Conservation (phyloP, 306 rosid species). For the Morella rubra region DNA sequence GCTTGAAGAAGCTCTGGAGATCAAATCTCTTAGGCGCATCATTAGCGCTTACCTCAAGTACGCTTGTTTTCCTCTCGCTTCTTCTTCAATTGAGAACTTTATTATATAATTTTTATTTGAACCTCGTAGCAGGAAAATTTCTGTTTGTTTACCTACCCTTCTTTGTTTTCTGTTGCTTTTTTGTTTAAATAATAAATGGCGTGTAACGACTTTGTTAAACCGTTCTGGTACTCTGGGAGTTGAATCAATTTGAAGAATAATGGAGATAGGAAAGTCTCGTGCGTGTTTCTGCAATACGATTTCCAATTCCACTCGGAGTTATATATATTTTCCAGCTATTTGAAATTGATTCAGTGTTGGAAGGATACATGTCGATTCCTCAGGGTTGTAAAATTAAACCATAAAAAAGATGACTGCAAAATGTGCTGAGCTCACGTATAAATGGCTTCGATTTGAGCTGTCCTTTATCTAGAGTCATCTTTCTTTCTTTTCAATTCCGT, state of each 20-base stretch:
- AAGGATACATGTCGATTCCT: not conserved
- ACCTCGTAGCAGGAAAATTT: not conserved
- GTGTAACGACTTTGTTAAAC: not conserved
- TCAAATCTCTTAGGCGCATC: constrained; percentile 87
- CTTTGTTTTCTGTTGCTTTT: not conserved
- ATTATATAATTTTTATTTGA: not conserved
- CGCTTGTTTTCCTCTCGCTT: not conserved
- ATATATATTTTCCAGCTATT: not conserved
- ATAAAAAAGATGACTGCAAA: not conserved
- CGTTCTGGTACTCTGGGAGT: not conserved
- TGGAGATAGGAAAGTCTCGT: not conserved
- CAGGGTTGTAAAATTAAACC: not conserved
- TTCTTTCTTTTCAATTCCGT: not conserved
- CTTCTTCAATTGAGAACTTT: not conserved
- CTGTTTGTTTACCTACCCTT: not conserved
- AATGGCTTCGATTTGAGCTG: not conserved
- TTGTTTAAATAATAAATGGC: not conserved
- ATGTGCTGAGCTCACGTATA: too few relatives aligned
- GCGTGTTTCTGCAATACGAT: too few relatives aligned
- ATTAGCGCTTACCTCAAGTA: constrained; percentile 93
- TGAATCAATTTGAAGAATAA: not conserved
- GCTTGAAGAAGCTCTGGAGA: constrained; percentile 89
- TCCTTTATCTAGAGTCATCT: not conserved
- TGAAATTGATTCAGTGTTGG: not conserved
- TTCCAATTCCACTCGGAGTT: not conserved